A percentile compares a stretch with the other conserved stretches of the same genome.
phyloP scores from a whole-genome alignment of 257 asterid genomes.

The Datura wrightii region DNA sequence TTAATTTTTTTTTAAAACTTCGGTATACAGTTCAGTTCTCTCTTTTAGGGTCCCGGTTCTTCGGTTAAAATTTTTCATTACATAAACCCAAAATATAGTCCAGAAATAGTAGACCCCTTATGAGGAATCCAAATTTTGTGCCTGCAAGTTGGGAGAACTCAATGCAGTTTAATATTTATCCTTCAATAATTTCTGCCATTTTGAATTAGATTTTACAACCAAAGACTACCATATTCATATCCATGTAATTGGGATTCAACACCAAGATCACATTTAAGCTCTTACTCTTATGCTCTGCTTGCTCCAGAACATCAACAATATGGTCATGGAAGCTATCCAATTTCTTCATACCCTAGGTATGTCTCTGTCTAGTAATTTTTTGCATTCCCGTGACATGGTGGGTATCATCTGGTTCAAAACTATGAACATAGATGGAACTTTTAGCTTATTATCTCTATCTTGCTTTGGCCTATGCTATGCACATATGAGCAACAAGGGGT shows the following conservation, averaged over 20 bases:
- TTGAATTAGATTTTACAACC: constrained; percentile 30
- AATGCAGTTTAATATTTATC: constrained; percentile 22
- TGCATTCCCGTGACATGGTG: constrained; percentile 34
- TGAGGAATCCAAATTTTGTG: constrained; percentile 37
- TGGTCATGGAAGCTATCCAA: constrained; percentile 33
- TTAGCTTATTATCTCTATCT: not conserved
- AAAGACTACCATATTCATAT: constrained; percentile 27
- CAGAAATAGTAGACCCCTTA: constrained; percentile 34
- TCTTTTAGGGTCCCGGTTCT: too few species aligned
- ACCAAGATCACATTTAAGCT: constrained; percentile 36
- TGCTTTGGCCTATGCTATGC: not conserved
- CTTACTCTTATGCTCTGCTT: constrained; percentile 29
- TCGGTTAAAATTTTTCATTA: too few species aligned
- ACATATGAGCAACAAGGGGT: not conserved
- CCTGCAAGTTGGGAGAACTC: constrained; percentile 41
- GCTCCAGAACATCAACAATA: constrained; percentile 29
- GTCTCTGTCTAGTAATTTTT: constrained; percentile 28
- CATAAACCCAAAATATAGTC: not conserved
- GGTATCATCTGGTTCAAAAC: constrained; percentile 15
- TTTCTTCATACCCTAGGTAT: constrained; percentile 35
- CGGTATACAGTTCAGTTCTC: too few species aligned
- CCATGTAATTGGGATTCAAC: constrained; percentile 36
- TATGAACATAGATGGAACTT: not conserved
- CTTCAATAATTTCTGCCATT: constrained; percentile 35
- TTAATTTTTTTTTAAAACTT: too few species aligned